Percentiles rank a stretch among this genome's conserved stretches.
These are phyloP conservation scores for Candida qinlingensis DNA, from an alignment of 805 yeast genomes.

Conservation along the genomic window DNA sequence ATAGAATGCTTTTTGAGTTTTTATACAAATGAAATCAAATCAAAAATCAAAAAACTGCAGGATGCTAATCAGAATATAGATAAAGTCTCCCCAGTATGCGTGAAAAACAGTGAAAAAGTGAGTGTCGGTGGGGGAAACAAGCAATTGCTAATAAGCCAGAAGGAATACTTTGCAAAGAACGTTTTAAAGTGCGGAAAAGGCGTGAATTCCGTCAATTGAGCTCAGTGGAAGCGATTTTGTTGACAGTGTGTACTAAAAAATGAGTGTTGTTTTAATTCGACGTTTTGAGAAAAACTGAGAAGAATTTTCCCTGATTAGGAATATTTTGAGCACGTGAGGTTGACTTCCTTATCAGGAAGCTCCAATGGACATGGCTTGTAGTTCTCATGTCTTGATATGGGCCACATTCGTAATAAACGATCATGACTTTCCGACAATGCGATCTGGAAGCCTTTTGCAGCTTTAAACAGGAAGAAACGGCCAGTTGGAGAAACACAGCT, in stretches of 20 bases:
- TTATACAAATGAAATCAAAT: too few relatives aligned
- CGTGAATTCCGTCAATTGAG: not conserved
- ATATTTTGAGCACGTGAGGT: constrained; percentile 1
- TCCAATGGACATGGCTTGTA: not conserved
- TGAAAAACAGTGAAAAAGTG: too few relatives aligned
- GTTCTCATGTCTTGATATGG: not conserved
- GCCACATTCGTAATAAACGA: not conserved
- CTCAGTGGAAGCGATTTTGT: not conserved
- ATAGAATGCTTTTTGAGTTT: too few relatives aligned
- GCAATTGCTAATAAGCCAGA: too few relatives aligned
- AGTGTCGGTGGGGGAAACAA: too few relatives aligned
- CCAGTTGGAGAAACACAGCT: too few relatives aligned
- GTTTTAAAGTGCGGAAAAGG: not conserved
- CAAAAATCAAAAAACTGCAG: too few relatives aligned
- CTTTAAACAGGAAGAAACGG: too few relatives aligned
- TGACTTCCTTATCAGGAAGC: constrained; percentile 8
- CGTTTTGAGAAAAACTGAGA: not conserved
- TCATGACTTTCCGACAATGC: too few relatives aligned
- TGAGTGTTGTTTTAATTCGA: not conserved
- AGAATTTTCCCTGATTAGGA: not conserved
- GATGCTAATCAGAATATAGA: too few relatives aligned
- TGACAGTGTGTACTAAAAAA: not conserved
- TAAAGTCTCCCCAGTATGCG: too few relatives aligned
- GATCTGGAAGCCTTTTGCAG: too few relatives aligned
- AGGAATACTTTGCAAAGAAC: not conserved